Evolutionary conservation across 805 yeast genomes (phyloP).

Genomic region (Nakazawaea holstii): DNA sequence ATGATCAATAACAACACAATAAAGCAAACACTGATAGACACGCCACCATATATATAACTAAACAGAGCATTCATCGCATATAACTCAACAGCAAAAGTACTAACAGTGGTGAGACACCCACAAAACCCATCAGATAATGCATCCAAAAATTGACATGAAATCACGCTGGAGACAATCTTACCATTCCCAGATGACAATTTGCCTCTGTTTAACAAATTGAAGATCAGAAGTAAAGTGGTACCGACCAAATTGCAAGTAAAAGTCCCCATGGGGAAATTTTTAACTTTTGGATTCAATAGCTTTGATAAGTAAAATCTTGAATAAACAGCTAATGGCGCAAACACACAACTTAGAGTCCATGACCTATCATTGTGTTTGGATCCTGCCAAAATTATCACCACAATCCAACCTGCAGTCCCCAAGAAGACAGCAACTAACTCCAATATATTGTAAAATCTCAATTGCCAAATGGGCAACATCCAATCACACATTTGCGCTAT

Average conservation of each 20-base stretch:
- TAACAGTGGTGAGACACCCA: slow-evolving; percentile 68
- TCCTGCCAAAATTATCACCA: slow-evolving; percentile 36
- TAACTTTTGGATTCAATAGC: slow-evolving; percentile 35
- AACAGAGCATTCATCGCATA: slow-evolving; percentile 23
- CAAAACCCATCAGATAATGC: slow-evolving; percentile 65
- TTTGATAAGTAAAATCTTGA: slow-evolving; percentile 50
- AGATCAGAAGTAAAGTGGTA: slow-evolving; percentile 35
- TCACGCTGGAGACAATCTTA: slow-evolving; percentile 23
- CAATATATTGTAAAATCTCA: slow-evolving; percentile 3
- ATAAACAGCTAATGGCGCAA: slow-evolving; percentile 70
- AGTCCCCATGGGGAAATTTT: slow-evolving; percentile 50
- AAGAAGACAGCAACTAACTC: slow-evolving; percentile 24
- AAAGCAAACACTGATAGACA: slow-evolving; percentile 7
- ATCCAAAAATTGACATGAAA: slow-evolving; percentile 44
- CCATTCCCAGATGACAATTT: slow-evolving; percentile 16
- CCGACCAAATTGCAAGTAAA: slow-evolving; percentile 37
- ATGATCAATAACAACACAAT: slow-evolving; percentile 33
- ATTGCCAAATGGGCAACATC: neutral
- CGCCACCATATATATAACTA: slow-evolving; percentile 9
- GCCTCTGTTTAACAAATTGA: slow-evolving; percentile 42
- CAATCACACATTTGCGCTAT: slow-evolving; percentile 26
- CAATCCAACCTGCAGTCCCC: slow-evolving; percentile 9
- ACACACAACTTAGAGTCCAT: slow-evolving; percentile 65
- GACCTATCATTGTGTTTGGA: slow-evolving; percentile 32
- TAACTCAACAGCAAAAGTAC: slow-evolving; percentile 73